phyloP scores from a whole-genome alignment of 495 filamentous ascomycete genomes.

The Aspergillus steynii region DNA sequence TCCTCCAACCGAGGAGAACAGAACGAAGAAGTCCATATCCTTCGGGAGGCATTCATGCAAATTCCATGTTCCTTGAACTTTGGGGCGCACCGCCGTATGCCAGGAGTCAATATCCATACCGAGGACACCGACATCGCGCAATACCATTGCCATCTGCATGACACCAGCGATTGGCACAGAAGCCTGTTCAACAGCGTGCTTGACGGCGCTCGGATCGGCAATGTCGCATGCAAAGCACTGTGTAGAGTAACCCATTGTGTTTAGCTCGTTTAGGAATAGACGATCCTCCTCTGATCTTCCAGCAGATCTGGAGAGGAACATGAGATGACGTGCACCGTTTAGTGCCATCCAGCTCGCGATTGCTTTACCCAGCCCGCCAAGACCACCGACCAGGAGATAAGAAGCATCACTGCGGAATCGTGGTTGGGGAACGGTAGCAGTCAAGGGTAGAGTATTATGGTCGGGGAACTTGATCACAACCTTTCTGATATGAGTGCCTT shows the following conservation, averaged over 20 bases:
- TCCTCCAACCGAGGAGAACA: conserved; percentile 40
- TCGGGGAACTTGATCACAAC: conserved; percentile 26
- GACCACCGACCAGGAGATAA: conserved; percentile 48
- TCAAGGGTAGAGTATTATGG: background rate
- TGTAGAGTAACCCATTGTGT: conserved; percentile 23
- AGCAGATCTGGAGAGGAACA: conserved; percentile 42
- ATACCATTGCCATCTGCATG: conserved; percentile 38
- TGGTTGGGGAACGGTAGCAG: background rate
- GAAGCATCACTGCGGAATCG: conserved; percentile 16
- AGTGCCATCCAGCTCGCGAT: conserved; percentile 59
- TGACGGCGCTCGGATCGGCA: conserved; percentile 15
- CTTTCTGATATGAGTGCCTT: conserved; percentile 38
- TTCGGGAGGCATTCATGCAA: conserved; percentile 51
- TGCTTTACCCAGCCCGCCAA: conserved; percentile 59
- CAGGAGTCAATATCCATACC: conserved; percentile 45
- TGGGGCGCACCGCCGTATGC: conserved; percentile 34
- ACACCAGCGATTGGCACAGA: conserved; percentile 31
- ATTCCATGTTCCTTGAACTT: conserved; percentile 52
- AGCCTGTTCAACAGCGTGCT: conserved; percentile 9
- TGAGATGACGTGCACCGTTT: conserved; percentile 54
- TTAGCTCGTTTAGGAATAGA: conserved; percentile 41
- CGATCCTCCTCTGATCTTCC: conserved; percentile 10
- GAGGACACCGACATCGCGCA: conserved; percentile 22
- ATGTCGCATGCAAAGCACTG: conserved; percentile 26
- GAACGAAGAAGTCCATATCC: conserved; percentile 49